Conservation (phyloP, 2,329 filamentous ascomycete species). For the Orbilia blumenaviensis region DNA sequence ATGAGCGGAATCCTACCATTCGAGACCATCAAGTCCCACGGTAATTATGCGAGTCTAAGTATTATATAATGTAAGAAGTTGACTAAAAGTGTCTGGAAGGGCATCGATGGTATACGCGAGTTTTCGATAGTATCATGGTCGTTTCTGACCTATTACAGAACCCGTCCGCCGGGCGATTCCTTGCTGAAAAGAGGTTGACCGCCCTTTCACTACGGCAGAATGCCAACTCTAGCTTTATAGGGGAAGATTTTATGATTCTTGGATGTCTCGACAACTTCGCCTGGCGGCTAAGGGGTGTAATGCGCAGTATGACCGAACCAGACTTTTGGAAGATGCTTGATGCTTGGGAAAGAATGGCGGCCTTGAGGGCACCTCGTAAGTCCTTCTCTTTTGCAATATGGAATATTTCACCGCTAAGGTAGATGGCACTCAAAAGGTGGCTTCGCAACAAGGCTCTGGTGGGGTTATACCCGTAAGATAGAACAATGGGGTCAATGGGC, state of each 20-base stretch:
- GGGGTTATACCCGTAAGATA: background rate
- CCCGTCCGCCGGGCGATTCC: background rate
- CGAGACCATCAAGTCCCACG: background rate
- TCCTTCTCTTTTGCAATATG: too few species aligned
- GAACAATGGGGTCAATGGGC: background rate
- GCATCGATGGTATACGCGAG: background rate
- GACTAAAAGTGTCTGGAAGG: background rate
- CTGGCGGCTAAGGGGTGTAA: background rate
- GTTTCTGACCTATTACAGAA: constrained; percentile 3
- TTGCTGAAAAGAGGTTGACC: background rate
- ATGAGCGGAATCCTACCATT: background rate
- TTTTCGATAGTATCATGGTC: background rate
- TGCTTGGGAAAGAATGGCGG: background rate
- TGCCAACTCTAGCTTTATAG: background rate
- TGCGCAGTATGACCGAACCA: background rate
- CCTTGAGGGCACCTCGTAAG: background rate
- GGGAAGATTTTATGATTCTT: background rate
- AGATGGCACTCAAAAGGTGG: too few species aligned
- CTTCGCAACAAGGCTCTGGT: background rate
- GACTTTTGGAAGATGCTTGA: constrained; percentile 1
- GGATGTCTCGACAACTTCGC: constrained; percentile 9
- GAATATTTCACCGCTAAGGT: too few species aligned
- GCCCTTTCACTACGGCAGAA: background rate
- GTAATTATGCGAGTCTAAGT: background rate
- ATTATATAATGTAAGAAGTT: too few species aligned